Evolutionary conservation across 768 basidiomycete genomes (phyloP), one percentile per base, ranked within the genome.

Genomic region (Naganishia antarctica): DNA sequence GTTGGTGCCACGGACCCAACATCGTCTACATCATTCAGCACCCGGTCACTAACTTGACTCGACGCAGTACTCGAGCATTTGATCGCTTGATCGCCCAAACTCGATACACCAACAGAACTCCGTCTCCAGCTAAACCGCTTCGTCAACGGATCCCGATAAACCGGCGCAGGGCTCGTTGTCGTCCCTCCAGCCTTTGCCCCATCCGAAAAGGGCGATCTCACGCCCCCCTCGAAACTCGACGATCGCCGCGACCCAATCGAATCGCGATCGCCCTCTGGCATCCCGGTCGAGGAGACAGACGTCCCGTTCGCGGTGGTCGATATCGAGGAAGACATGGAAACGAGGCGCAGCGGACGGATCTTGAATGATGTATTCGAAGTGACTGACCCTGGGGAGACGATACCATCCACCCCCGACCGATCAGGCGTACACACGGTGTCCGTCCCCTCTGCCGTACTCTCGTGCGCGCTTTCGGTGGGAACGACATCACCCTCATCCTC

Each of bases 401-500:
- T 26, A 3, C 6, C 34, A 34, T 9, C 8, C 2, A 23, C 21
- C 23, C 4, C 1, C 15, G 53, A 18, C 32, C 53, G 53, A 3
- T 57, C 53, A 40, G 53, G 53, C 34, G 53, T 57, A 8, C 15
- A 40, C n/a, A 57, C 34, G 32, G 15, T 9, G 31, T 23, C 37
- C 18, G 31, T n/a, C 29, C 21, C 8, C 50, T 7, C n/a, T 11
- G 15, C 32, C 31, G 21, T 31, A 3, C 13, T 49, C 6, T 50
- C 48, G 16, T n/a, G n/a, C n/a, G 15, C 5, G 29, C 26, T 21
- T 16, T 29, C 53, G 32, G 37, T 12, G 8, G 53, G 21, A 13
- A 15, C 37, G 21, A 40, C 53, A 26, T 57, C 53, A 51, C 50
- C 32, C 23, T 57, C 53, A 57, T 57, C 53, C 53, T 57, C 53